Evolutionary conservation across 1,139 yeast species (phyloP).

Genomic region (Sugiyamaella japonica): DNA sequence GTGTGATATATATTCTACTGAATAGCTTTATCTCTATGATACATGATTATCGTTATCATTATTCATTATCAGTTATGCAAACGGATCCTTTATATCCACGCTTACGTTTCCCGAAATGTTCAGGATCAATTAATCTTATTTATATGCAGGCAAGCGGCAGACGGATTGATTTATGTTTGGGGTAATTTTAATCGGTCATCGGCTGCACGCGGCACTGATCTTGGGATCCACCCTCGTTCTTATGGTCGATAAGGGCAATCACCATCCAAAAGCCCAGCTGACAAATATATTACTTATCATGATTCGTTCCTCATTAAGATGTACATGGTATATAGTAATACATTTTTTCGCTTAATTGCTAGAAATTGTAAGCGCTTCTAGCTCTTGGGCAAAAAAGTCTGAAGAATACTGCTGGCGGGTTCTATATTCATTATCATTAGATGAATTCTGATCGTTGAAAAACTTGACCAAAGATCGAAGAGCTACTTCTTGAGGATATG

Average conservation of each 20-base stretch:
- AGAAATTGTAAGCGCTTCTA: slow-evolving; percentile 34
- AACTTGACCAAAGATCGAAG: slow-evolving; percentile 76
- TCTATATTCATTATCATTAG: slow-evolving; percentile 35
- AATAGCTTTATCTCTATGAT: not conserved
- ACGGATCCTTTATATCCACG: slow-evolving; percentile 2
- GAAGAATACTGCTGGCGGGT: slow-evolving; percentile 22
- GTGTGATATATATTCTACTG: not conserved
- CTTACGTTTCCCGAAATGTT: slow-evolving; percentile 8
- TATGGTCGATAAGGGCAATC: too few species aligned
- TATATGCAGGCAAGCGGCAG: not conserved
- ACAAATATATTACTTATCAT: not conserved
- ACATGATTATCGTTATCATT: not conserved
- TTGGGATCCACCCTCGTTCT: too few species aligned
- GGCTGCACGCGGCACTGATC: not conserved
- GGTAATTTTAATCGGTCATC: slow-evolving; percentile 11
- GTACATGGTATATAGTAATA: too few species aligned
- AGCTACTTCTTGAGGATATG: slow-evolving; percentile 85
- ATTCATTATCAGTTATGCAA: not conserved
- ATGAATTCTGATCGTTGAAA: slow-evolving; percentile 58
- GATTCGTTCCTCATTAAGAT: not conserved
- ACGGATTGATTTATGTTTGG: not conserved
- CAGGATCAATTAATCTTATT: not conserved
- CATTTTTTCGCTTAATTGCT: not conserved
- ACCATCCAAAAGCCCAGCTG: not conserved
- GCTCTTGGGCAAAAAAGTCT: slow-evolving; percentile 46